Base-by-base conservation (phyloP, 495 filamentous ascomycete genomes). In the Aspergillus homomorphus region DNA sequence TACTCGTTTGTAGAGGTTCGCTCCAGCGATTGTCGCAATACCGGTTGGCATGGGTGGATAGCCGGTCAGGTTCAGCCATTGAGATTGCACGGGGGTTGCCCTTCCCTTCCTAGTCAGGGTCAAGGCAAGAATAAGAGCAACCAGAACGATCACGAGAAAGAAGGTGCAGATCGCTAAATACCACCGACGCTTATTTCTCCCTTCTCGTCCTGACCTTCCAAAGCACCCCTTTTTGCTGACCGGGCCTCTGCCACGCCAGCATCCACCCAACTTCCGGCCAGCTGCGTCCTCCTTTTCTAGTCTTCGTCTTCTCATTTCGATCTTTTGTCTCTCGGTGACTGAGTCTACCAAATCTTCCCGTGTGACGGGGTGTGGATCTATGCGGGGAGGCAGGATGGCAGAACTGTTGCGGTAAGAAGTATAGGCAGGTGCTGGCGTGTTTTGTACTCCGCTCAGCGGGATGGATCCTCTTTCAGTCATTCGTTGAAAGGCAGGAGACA, bases 11-110 rank as follows among this genome's bases (percentile, higher is more conserved):
- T 81, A 76, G 38, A 84, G 75, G 33, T 87, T 80, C 2, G 91
- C 81, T 2, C 83, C 85, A 2, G 85, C 80, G 24, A 96, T 80
- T 0, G 91, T 95, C 26, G 85, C 77, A 53, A 95, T 77, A 1
- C 92, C 92, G 0, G 89, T 92, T 9, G 88, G 89, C 56, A 96
- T 90, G 0, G 92, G 88, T 33, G 92, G 92, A 61, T 88, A 96
- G 23, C 85, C 85, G 1, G 92, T 95, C 23, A 96, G 69, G 64
- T 95, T 96, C 30, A 95, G 78, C 84, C 88, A 96, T 30, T 82
- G 74, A 4, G 82, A 80, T 58, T 83, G 74, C 16, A 79, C 76
- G 0, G 63, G 62, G 10, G 64, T 81, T 21, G 60, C 63, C 59
- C 69, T 67, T 16, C 65, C 71, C 54, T 78, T 80, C n/a, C 73